These are phyloP conservation scores for Nidula niveotomentosa DNA, from an alignment of 1,284 basidiomycete genomes.

Conservation along the genomic window DNA sequence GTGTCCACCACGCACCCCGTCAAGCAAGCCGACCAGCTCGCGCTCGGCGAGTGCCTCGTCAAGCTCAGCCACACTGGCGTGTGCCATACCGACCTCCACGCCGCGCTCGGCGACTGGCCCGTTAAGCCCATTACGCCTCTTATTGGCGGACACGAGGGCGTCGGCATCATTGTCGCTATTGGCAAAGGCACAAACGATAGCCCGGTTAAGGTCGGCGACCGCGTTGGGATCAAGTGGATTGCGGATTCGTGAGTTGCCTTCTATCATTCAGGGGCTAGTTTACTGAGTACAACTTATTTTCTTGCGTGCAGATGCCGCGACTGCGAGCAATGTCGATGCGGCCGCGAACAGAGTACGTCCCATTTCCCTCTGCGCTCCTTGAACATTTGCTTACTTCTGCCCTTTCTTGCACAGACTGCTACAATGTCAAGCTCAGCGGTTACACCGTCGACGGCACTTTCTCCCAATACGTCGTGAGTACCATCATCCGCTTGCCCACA, in stretches of 20 bases:
- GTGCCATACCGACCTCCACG: constrained; percentile 83
- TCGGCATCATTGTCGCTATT: constrained; percentile 78
- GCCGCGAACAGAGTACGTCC: constrained; percentile 65
- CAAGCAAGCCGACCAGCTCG: constrained; percentile 62
- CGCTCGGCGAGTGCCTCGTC: constrained; percentile 81
- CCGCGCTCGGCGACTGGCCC: constrained; percentile 74
- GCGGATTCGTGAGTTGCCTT: constrained; percentile 54
- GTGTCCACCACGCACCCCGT: constrained; percentile 57
- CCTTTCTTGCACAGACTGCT: constrained; percentile 55
- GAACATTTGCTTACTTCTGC: neutral
- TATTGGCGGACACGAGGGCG: constrained; percentile 86
- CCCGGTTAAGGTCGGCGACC: constrained; percentile 71
- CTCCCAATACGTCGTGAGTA: constrained; percentile 70
- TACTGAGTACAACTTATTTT: neutral
- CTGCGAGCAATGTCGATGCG: constrained; percentile 77
- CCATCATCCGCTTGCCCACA: neutral
- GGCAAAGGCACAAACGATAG: constrained; percentile 62
- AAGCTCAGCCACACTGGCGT: constrained; percentile 74
- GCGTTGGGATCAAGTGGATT: constrained; percentile 89
- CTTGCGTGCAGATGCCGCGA: constrained; percentile 36
- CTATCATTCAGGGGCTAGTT: neutral
- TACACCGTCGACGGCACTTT: constrained; percentile 85
- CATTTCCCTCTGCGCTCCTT: neutral
- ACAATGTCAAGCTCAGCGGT: constrained; percentile 61
- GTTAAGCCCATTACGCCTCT: constrained; percentile 66